Base-by-base conservation (phyloP, 1,284 basidiomycete genomes). In the Sutorius eximius region DNA sequence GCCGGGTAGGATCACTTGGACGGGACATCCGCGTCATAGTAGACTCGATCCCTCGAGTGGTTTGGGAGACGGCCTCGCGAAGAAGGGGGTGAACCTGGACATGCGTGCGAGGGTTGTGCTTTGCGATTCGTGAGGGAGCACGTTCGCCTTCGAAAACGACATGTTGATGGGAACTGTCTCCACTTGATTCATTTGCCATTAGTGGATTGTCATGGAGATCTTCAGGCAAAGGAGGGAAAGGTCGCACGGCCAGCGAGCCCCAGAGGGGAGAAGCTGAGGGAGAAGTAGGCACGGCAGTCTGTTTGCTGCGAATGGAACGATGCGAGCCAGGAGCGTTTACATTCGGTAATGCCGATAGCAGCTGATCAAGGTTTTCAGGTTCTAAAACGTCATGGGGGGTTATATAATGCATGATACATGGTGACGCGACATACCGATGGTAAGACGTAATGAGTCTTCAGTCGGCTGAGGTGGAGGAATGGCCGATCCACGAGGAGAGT, bases 91-190 rank as follows among this genome's bases (percentile, higher is more conserved):
- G 61, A 10, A 58, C 46, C 4, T 38, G 34, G 12, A 48, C 54
- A 24, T 72, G 66, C 53, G 71, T 64, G 47, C 63, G 68, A 37
- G 73, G 57, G 38, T 65, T 73, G 34, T 71, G 65, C 16, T 32
- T 56, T 62, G 57, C 32, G 58, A 69, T 46, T 6, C 75, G 64
- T 13, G 70, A 55, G 7, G 75, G 69, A 6, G 42, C 47, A 22
- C 60, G 68, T 40, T 73, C 72, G 49, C 71, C 75, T 41, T 80
- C 79, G n/a, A 77, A 73, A 3, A 73, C 74, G 43, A 75, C 72
- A 38, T 73, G 73, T 45, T 73, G 72, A 18, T 64, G 66, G 12
- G 73, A 66, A 13, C 68, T 70, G 16, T 66, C 70, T 40, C 61
- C 63, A 24, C 65, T 36, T 3, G 70, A 70, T 1, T 64, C 63